Conservation (phyloP, 306 rosid genomes). For the Acmispon strigosus region DNA sequence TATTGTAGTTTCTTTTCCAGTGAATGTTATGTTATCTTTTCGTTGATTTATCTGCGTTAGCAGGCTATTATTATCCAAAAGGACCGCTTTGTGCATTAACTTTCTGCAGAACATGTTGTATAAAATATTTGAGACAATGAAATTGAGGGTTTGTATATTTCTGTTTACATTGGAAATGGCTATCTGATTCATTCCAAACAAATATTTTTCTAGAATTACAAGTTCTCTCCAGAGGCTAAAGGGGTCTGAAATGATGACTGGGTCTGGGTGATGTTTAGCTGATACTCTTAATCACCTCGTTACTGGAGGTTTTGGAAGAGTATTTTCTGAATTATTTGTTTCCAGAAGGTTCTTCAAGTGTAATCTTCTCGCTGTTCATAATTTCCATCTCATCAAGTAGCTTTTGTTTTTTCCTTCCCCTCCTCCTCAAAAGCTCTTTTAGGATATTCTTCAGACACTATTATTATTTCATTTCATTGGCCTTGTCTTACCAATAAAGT, state of each 20-base stretch:
- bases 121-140: conserved; percentile 3
- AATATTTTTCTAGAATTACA: conserved; percentile 5
- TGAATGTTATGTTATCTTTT: conserved; percentile 9
- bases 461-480: neutral
- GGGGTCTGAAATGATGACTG: neutral
- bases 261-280: neutral
- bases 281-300: neutral
- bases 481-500: conserved; percentile 3
- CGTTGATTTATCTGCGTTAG: conserved; percentile 7
- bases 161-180: conserved; percentile 11
- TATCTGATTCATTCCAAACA: neutral
- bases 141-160: neutral
- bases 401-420: neutral
- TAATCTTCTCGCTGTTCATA: neutral
- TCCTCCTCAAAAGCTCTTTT: neutral
- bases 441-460: neutral
- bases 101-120: neutral
- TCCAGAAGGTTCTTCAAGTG: neutral
- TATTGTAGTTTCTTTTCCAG: neutral
- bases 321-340: conserved; percentile 6
- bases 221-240: neutral
- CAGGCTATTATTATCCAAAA: neutral
- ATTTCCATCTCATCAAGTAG: neutral
- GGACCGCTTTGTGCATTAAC: neutral
- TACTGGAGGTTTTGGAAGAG: neutral